phyloP scores from a whole-genome alignment of 1,139 yeast genomes.

The Blastobotrys petasosporus region DNA sequence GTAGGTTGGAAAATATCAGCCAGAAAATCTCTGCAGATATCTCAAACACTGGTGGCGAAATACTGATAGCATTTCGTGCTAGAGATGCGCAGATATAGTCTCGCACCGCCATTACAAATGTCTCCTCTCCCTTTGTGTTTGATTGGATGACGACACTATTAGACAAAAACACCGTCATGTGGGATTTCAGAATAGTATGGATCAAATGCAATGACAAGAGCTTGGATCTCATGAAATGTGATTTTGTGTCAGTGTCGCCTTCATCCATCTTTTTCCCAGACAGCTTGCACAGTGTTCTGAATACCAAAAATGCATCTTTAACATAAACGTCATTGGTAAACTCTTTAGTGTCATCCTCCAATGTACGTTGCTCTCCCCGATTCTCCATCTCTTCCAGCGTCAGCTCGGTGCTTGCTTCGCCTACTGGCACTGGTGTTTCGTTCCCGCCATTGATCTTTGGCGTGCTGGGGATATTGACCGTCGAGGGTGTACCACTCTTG shows the following conservation, averaged over 20 bases:
- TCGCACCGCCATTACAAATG: constrained; percentile 73
- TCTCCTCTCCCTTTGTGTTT: constrained; percentile 51
- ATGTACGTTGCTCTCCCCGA: constrained; percentile 13
- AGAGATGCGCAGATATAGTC: constrained; percentile 78
- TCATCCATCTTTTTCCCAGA: constrained; percentile 74
- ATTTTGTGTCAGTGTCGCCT: constrained; percentile 62
- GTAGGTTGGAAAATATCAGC: constrained; percentile 73
- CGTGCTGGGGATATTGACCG: constrained; percentile 3
- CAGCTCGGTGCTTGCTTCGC: constrained; percentile 17
- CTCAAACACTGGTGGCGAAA: constrained; percentile 87
- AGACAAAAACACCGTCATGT: constrained; percentile 74
- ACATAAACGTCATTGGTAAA: constrained; percentile 63
- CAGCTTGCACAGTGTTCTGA: constrained; percentile 90
- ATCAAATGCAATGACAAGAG: constrained; percentile 80
- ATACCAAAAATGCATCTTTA: constrained; percentile 87
- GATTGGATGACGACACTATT: constrained; percentile 56
- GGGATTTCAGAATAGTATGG: constrained; percentile 78
- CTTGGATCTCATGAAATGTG: constrained; percentile 89
- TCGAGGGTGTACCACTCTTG: constrained; percentile 2
- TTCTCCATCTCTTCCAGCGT: constrained; percentile 25
- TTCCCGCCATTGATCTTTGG: neutral
- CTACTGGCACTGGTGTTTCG: constrained; percentile 2
- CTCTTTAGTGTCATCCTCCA: constrained; percentile 26
- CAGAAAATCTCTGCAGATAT: constrained; percentile 89
- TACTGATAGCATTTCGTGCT: constrained; percentile 89